Percentiles rank a stretch among this genome's conserved stretches.
Evolutionary conservation across 192 early-diverging fungal genomes (phyloP).

Genomic region (Diversispora epigaea): DNA sequence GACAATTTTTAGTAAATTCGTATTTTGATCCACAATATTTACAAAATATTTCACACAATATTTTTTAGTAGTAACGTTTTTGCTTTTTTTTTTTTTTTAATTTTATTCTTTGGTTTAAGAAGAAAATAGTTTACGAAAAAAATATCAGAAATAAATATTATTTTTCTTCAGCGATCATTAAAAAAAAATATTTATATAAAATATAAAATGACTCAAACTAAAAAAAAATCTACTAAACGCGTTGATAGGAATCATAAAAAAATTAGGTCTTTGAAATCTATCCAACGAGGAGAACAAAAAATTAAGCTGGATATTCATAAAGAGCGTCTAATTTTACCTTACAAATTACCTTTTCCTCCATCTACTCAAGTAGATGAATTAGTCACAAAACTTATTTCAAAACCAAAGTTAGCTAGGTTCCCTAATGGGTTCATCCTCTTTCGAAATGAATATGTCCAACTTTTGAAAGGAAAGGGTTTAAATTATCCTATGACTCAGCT

Average conservation of each 20-base stretch:
- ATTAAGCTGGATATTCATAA: neutral
- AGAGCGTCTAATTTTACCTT: neutral
- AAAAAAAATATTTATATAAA: too few relatives aligned
- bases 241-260: neutral
- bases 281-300: neutral
- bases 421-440: slow-evolving; percentile 21
- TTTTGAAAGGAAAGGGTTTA: neutral
- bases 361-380: neutral
- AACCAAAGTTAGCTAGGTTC: slow-evolving; percentile 6
- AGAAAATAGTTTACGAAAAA: too few relatives aligned
- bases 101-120: too few relatives aligned
- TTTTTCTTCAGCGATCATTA: too few relatives aligned
- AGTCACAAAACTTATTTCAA: slow-evolving; percentile 2
- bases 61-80: too few relatives aligned
- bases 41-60: too few relatives aligned
- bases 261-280: neutral
- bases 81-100: too few relatives aligned
- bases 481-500: slow-evolving; percentile 22
- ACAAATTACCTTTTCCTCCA: slow-evolving; percentile 18
- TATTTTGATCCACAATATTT: too few relatives aligned
- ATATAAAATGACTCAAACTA: neutral
- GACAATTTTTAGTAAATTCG: too few relatives aligned
- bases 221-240: neutral
- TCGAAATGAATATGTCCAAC: neutral
- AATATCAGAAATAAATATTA: too few relatives aligned